Conservation (phyloP, 2,329 filamentous ascomycete species). For the Nemania sp. region DNA sequence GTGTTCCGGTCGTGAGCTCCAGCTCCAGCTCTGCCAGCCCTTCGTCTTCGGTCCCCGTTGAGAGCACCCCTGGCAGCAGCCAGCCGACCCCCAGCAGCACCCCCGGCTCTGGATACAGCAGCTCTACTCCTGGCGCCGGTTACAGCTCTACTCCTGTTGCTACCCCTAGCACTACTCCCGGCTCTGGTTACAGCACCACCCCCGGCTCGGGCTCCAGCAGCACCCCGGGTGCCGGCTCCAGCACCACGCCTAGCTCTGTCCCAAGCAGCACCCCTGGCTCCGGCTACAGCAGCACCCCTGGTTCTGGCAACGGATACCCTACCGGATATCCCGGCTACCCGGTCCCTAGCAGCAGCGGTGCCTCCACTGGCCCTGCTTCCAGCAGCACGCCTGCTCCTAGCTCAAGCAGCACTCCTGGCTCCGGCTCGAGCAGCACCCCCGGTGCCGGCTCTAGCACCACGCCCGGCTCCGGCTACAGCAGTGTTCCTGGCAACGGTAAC, state of each 20-base stretch:
- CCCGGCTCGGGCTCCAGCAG: background rate
- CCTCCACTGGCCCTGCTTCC: background rate
- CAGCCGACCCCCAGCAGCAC: background rate
- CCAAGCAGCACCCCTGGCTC: background rate
- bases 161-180: background rate
- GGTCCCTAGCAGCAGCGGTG: background rate
- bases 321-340: conserved; percentile 8
- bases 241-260: background rate
- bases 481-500: background rate
- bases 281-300: background rate
- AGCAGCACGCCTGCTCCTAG: background rate
- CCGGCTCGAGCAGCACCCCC: background rate
- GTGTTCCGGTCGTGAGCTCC: background rate
- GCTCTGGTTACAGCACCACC: background rate
- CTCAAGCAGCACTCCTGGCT: background rate
- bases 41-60: background rate
- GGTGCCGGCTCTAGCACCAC: background rate
- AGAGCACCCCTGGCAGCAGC: background rate
- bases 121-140: background rate
- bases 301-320: conserved; percentile 7
- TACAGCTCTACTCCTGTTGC: background rate
- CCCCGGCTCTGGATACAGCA: background rate
- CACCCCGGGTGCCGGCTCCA: background rate
- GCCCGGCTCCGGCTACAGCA: background rate
- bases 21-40: background rate